phyloP scores from a whole-genome alignment of 2,329 filamentous ascomycete species.

The Chrysoporthe austroafricana region DNA sequence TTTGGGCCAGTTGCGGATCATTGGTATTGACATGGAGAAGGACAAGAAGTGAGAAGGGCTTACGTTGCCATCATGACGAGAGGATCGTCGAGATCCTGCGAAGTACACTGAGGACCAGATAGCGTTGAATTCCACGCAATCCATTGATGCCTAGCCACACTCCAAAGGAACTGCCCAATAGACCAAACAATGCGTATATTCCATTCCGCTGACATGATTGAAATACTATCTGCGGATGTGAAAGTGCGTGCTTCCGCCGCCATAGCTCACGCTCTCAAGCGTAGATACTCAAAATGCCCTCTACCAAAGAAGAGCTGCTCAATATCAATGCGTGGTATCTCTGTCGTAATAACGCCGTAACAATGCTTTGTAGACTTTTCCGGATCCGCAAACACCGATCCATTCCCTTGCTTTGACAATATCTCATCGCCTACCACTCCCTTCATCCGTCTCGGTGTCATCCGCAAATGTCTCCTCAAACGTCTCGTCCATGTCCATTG shows the following conservation, averaged over 20 bases:
- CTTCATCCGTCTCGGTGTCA: slow-evolving; percentile 37
- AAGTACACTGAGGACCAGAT: background rate
- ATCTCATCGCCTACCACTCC: slow-evolving; percentile 16
- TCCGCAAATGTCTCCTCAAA: slow-evolving; percentile 36
- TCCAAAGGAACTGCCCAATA: background rate
- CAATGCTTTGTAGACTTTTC: slow-evolving; percentile 22
- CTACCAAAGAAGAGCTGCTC: slow-evolving; percentile 14
- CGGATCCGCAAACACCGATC: background rate
- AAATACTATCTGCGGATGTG: background rate
- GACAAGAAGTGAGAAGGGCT: slow-evolving; percentile 44
- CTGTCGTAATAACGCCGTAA: slow-evolving; percentile 21
- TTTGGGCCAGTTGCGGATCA: slow-evolving; percentile 68
- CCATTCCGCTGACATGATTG: background rate
- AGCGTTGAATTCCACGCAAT: background rate
- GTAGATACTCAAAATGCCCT: slow-evolving; percentile 23
- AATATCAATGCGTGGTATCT: slow-evolving; percentile 28
- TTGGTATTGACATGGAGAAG: slow-evolving; percentile 56
- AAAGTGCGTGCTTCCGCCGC: background rate
- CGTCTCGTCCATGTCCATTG: slow-evolving; percentile 47
- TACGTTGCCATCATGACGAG: background rate
- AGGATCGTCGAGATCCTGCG: background rate
- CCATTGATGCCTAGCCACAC: background rate
- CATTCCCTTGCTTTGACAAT: background rate
- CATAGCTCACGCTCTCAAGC: slow-evolving; percentile 8
- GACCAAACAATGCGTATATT: background rate